Evolutionary conservation across 2,329 filamentous ascomycete genomes (phyloP), one percentile per base, ranked within the genome.

Genomic region (Paraphoma sp.): DNA sequence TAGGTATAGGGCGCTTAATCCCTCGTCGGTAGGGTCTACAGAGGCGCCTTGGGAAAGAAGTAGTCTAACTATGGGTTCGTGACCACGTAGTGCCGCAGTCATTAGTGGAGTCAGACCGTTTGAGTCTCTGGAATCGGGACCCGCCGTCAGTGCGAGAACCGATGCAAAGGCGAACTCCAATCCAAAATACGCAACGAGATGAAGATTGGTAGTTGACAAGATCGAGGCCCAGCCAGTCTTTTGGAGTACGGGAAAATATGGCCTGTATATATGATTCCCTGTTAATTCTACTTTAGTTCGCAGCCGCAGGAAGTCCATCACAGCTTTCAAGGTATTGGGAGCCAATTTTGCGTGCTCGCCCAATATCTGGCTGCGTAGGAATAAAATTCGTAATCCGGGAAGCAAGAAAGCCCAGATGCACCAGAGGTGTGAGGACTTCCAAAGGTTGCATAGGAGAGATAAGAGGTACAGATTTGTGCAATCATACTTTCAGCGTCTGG

Each of bases 391-490:
- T 10, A 14, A 36, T 36, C 33, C 33, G 33, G 33, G 14, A 3
- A 23, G 23, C 23, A 23, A 23, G 23, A 23, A 23, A 23, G 23
- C 23, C 23, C 23, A 23, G 23, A 23, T 23, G 23, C 23, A 23
- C 23, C 23, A 5, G 14, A 42, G 16, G 11, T 14, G 12, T 42
- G 40, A n/a, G 12, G 16, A 11, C 33, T 38, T 42, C 16, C 40
- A 17, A 14, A 42, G n/a, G n/a, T 14, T 33, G 65, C 50, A 45
- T 75, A 71, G 7, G 63, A 66, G 7, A 76, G 56, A 52, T 76
- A 76, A 17, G 64, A 66, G n/a, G 75, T 54, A 48, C 68, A 76
- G 18, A 53, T 58, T 8, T 31, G 31, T 4, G 70, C 64, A 43
- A 76, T 70, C 3, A 57, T 14, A 2, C 41, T 2, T 40, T 67